Base-by-base conservation (phyloP, 2,329 filamentous ascomycete genomes). In the Hypoxylon sp. region DNA sequence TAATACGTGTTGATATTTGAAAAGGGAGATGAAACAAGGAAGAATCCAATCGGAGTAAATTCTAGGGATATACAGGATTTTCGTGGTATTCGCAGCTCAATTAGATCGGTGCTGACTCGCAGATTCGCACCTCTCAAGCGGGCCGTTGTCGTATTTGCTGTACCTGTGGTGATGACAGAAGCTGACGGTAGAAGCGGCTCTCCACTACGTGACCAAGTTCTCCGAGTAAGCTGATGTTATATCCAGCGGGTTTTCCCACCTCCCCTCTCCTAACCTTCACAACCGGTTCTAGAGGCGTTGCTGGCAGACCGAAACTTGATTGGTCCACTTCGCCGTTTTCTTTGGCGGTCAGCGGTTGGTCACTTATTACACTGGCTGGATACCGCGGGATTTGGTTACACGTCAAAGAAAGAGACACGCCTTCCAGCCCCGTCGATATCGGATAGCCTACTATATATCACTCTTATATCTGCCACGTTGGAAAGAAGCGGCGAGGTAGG, bases 201-300 rank as follows among this genome's bases (percentile, higher is more conserved):
- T 63, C 64, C 59, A 57, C 51, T 56, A 46, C 61, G 67, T 70
- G 67, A 70, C 64, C 65, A 55, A 31, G 26, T 13, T 51, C 37
- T 48, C 60, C 47, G 37, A 60, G 68, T 70, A 70, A 70, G 68
- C 68, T 70, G 62, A 70, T 70, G 68, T 64, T 68, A 70, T 70
- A 70, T 66, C 62, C 51, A 55, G 58, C 65, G 59, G 63, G 42
- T 63, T 59, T 65, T 70, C 62, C 62, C 68, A 68, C 65, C 48
- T 52, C 13, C 50, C 24, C 22, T 26, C 22, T 57, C 46, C 22
- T 37, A 53, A 54, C 14, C 37, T 37, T 26, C 48, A 67, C 48
- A 65, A 29, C 63, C 47, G 47, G 64, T 67, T 26, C 35, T 14
- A 52, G 48, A 52, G 35, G 46, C 19, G 42, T 50, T 54, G 67